Evolutionary conservation across 768 basidiomycete genomes (phyloP), one percentile per base, ranked within the genome.

Genomic region (Boletus rubropictus): DNA sequence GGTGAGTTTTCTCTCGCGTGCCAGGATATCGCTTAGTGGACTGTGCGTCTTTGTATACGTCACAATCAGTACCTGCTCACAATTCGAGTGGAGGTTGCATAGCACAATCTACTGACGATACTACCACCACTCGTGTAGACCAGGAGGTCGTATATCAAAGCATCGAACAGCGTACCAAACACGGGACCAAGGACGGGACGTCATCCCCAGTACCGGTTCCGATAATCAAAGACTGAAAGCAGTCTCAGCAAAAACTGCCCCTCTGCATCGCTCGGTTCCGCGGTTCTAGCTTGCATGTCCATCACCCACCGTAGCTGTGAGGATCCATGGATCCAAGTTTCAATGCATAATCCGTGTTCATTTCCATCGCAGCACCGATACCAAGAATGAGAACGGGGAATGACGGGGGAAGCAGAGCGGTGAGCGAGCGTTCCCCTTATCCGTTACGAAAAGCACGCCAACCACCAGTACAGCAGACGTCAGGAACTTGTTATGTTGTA

Each of bases 201-300:
- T 82, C 82, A 84, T 18, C 84, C 49, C 82, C 81, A 84, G 56
- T 84, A 85, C 44, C 85, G 81, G 54, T 72, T 74, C 51, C 59
- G 50, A 46, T 53, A 62, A n/a, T 52, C 47, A 42, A 57, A 55
- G 11, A 55, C 51, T 53, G 34, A n/a, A 22, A 18, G 18, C 12
- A 32, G 33, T 14, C 6, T 54, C 46, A 45, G 48, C 14, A 9
- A 27, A n/a, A 40, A 38, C n/a, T n/a, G n/a, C n/a, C n/a, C n/a
- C n/a, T n/a, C 15, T 1, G 4, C 77, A 36, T 67, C 20, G n/a
- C 27, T 21, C 27, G 34, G 14, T 20, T 32, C 22, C 37, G 18
- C 22, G 11, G 10, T 11, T 20, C 56, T 51, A 15, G 67, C 55
- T 59, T 36, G 36, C 55, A 20, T 34, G 59, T 15, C 81, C 81